phyloP scores from a whole-genome alignment of 2,329 filamentous ascomycete genomes.

The Pyricularia sp. region DNA sequence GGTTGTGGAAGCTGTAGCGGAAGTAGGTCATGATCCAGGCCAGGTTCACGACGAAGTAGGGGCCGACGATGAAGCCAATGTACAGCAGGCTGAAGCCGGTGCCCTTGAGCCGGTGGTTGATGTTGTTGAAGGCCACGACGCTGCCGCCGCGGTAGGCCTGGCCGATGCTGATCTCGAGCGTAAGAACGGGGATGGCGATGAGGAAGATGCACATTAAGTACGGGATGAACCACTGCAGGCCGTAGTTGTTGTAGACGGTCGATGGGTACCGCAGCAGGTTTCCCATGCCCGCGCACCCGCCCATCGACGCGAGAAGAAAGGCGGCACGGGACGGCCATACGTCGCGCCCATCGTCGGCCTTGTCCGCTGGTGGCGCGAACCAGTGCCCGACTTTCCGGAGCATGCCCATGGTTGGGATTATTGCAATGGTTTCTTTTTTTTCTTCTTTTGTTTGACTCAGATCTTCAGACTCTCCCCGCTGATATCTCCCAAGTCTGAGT shows the following conservation, averaged over 20 bases:
- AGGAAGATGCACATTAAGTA: constrained; percentile 45
- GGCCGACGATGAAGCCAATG: constrained; percentile 43
- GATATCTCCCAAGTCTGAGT: too few species aligned
- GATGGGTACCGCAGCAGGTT: constrained; percentile 49
- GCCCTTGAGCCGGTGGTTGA: constrained; percentile 42
- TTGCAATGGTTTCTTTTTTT: neutral
- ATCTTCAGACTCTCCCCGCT: too few species aligned
- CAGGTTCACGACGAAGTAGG: constrained; percentile 47
- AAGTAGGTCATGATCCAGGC: constrained; percentile 53
- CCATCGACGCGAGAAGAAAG: constrained; percentile 49
- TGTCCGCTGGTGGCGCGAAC: constrained; percentile 25
- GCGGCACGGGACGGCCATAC: constrained; percentile 46
- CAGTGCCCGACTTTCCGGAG: constrained; percentile 21
- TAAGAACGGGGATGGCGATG: constrained; percentile 44
- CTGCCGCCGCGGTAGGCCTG: constrained; percentile 49
- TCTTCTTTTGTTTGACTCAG: too few species aligned
- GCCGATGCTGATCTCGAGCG: constrained; percentile 60
- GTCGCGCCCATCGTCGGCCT: constrained; percentile 33
- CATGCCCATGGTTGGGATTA: neutral
- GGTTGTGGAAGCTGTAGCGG: constrained; percentile 42
- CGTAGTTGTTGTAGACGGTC: constrained; percentile 50
- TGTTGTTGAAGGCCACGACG: constrained; percentile 44
- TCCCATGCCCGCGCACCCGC: constrained; percentile 47
- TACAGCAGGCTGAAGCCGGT: constrained; percentile 42
- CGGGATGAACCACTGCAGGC: constrained; percentile 51